These are phyloP conservation scores for Macrophomina phaseolina DNA, from an alignment of 2,329 filamentous ascomycete species.

Conservation along the genomic window DNA sequence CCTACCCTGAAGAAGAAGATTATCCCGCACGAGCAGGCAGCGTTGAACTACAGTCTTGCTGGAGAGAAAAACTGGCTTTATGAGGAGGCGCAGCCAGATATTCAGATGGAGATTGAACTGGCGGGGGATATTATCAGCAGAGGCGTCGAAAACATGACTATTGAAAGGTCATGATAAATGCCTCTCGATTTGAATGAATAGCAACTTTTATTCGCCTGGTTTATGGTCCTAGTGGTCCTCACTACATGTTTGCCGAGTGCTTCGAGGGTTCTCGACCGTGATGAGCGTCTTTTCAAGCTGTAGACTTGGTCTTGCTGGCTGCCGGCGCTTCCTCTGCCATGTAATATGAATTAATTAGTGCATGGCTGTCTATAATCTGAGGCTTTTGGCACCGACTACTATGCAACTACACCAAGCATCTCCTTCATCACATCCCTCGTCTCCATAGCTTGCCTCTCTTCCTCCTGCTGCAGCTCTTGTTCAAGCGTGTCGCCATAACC, in stretches of 20 bases:
- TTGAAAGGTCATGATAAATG: not conserved
- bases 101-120: not conserved
- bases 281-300: not conserved
- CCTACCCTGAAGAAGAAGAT: not conserved
- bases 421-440: not conserved
- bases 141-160: not conserved
- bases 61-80: conserved; percentile 2
- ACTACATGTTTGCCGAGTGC: not conserved
- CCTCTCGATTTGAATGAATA: not conserved
- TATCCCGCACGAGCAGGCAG: not conserved
- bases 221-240: not conserved
- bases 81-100: conserved; percentile 5
- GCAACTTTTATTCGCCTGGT: not conserved
- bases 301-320: not conserved
- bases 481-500: not conserved
- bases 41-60: not conserved
- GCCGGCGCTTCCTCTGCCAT: not conserved
- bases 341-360: not conserved
- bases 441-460: not conserved
- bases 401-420: not conserved
- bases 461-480: not conserved
- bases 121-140: conserved; percentile 1
- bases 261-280: not conserved
- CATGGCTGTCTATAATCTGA: not conserved
- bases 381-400: not conserved